Evolutionary conservation across 495 filamentous ascomycete genomes (phyloP), one percentile per base, ranked within the genome.

Genomic region (Neurospora pannonica): DNA sequence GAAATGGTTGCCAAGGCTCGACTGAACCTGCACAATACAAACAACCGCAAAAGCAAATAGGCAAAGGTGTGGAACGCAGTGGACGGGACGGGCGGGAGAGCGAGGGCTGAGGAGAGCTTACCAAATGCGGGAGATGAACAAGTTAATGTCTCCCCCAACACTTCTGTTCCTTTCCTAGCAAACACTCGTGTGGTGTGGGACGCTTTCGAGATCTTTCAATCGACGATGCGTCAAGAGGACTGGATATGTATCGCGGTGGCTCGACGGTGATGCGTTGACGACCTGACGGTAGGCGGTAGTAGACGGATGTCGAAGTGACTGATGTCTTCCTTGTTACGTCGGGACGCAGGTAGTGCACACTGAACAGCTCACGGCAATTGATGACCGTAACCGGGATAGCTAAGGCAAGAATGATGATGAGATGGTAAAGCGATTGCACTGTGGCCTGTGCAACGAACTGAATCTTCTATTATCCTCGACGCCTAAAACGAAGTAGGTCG

Each of bases 121-220:
- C 92, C 90, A 86, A 88, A 82, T 86, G 86, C 86, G 90, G 92
- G 94, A 97, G 94, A 97, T 93, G 87, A 93, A 97, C 95, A 97
- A 98, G 79, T 90, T 83, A 98, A 98, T 97, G 95, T 94, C 91
- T 97, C 95, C 93, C 94, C 94, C 90, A 84, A 82, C 82, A 83
- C 76, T 79, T 78, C 78, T 85, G 82, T 81, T 81, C 82, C 70
- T 74, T 79, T 76, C 78, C 71, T 74, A 46, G 70, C 75, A 78
- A 77, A 73, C 79, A 75, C 77, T 76, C 73, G 76, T 43, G 31
- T 43, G 31, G 39, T 40, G 13, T 71, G 71, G 21, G 46, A 74
- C 21, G 71, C 73, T 60, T 60, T 75, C 75, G 72, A 77, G 79
- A 83, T 83, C 73, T 84, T 78, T 81, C 82, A 76, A 84, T 78